Evolutionary conservation across 2,329 filamentous ascomycete species (phyloP).

Genomic region (Westerdykella ornata): DNA sequence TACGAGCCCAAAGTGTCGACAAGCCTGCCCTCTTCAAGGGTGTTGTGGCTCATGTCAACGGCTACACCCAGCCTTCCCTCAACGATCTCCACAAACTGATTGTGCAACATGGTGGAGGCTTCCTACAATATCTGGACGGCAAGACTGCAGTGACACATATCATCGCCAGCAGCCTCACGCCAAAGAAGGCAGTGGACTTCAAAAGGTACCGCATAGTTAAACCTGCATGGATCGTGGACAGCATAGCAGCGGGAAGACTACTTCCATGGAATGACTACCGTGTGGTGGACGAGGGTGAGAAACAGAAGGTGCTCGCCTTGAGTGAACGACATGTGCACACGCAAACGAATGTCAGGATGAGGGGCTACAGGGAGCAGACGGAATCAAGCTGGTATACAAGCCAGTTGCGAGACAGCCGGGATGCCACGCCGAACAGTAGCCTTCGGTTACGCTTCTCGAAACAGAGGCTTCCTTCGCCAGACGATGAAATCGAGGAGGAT

Average conservation of each 20-base stretch:
- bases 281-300: conserved; percentile 74
- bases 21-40: conserved; percentile 85
- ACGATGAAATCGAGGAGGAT: conserved; percentile 26
- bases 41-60: conserved; percentile 84
- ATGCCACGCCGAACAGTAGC: conserved; percentile 21
- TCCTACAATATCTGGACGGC: conserved; percentile 87
- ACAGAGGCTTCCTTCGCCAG: conserved; percentile 22
- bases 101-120: conserved; percentile 88
- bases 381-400: conserved; percentile 75
- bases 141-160: conserved; percentile 97
- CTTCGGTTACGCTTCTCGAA: conserved; percentile 20
- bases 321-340: conserved; percentile 58
- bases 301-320: conserved; percentile 69
- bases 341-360: conserved; percentile 54
- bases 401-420: conserved; percentile 50
- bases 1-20: conserved; percentile 61
- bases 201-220: conserved; percentile 84
- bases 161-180: conserved; percentile 81
- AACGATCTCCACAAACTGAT: conserved; percentile 83
- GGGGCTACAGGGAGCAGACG: conserved; percentile 73
- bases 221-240: conserved; percentile 90
- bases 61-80: conserved; percentile 90
- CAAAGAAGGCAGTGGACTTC: conserved; percentile 89
- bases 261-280: conserved; percentile 82
- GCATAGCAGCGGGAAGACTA: conserved; percentile 70